Percentiles rank a stretch among this genome's conserved stretches.
Conservation (phyloP, 371 early-diverging fungal genomes). For the Mucor saturninus region DNA sequence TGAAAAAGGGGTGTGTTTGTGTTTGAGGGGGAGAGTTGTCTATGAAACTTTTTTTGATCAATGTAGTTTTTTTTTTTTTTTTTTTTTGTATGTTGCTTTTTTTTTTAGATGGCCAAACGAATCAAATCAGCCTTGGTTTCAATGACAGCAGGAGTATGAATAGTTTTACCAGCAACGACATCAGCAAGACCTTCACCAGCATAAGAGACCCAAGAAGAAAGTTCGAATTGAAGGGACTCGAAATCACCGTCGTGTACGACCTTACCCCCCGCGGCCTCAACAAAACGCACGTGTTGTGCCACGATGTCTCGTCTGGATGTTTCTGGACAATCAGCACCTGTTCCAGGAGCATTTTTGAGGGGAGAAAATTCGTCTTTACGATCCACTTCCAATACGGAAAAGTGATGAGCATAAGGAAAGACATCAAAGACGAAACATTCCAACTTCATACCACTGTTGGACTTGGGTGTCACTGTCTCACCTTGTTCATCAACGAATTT, state of each 20-base stretch:
- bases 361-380: constrained; percentile 96
- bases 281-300: constrained; percentile 83
- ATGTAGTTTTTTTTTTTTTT: neutral
- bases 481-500: constrained; percentile 85
- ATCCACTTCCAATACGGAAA: constrained; percentile 92
- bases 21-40: too few species aligned
- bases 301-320: constrained; percentile 90
- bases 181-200: constrained; percentile 90
- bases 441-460: constrained; percentile 95
- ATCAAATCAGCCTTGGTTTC: constrained; percentile 52
- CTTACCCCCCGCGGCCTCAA: constrained; percentile 85
- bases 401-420: constrained; percentile 83
- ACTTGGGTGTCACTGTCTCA: constrained; percentile 71
- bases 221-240: constrained; percentile 70
- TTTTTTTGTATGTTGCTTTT: neutral
- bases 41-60: too few species aligned
- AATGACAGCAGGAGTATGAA: constrained; percentile 50
- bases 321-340: constrained; percentile 90
- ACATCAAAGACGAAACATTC: constrained; percentile 98
- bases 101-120: constrained; percentile 32
- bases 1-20: too few species aligned
- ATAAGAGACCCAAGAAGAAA: constrained; percentile 91
- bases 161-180: constrained; percentile 63
- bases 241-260: constrained; percentile 50
- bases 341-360: constrained; percentile 96